Evolutionary conservation across 768 basidiomycete species (phyloP), one percentile per base, ranked within the genome.

Genomic region (Daedaleopsis nitida): DNA sequence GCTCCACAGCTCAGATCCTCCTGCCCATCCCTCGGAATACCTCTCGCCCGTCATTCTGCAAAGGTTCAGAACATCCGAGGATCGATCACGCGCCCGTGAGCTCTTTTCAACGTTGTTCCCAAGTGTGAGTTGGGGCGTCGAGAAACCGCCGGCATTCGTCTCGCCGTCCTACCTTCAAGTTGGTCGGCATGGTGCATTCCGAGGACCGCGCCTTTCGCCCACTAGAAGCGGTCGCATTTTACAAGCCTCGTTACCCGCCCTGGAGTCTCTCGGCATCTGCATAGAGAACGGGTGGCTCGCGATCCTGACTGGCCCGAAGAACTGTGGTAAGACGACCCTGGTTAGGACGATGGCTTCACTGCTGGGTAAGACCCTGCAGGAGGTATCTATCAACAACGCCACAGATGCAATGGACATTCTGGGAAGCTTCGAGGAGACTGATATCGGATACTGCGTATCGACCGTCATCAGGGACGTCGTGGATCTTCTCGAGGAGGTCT

Each of bases 341-440:
- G 80, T 95, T 17, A 82, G 87, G 57, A 77, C 82, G 5, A 72
- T 96, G 47, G 93, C 96, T 37, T 75, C 84, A 54, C 75, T 87
- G 39, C 83, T 84, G 37, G 96, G 97, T 24, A 81, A 84, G 53
- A 48, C 72, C 23, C 80, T 98, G 1, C 80, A 79, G 21, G 92
- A 94, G 72, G 81, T 97, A 50, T 79, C 86, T 17, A 78, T 98
- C 69, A 96, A 91, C 72, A 88, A 83, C 59, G 88, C 92, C 8
- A 94, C 92, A 2, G 97, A 99, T 72, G 92, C 95, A 1, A 87
- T 88, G 73, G 97, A 99, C 74, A 87, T 99, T 37, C 77, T 99
- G 47, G 97, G 97, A 37, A 90, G 92, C 72, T 98, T 98, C 69
- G 97, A 99, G 74, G 96, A 98, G 75, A 85, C 89, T 27, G 91